Percentiles rank a stretch among this genome's conserved stretches.
Evolutionary conservation across 2,329 filamentous ascomycete species (phyloP).

Genomic region (Sporothrix phasma): DNA sequence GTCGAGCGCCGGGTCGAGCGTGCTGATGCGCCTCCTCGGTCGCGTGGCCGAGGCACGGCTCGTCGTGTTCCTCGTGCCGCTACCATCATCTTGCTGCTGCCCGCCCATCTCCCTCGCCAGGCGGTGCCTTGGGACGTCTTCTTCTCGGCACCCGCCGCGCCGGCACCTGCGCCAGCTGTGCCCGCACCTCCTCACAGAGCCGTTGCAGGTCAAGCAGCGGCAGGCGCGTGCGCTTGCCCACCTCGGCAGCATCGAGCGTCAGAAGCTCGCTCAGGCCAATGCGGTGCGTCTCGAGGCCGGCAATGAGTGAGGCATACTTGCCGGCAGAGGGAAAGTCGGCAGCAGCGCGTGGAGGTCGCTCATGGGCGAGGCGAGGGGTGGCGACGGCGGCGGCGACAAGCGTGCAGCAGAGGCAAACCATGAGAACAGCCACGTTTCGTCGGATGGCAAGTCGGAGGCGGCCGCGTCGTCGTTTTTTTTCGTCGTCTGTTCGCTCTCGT

Average conservation of each 20-base stretch:
- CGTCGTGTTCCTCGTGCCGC: no score
- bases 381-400: neutral
- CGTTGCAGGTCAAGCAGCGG: conserved; percentile 72
- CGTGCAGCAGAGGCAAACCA: neutral
- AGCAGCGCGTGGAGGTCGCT: conserved; percentile 77
- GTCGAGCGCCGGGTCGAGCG: conserved; percentile 66
- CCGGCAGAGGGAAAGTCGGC: conserved; percentile 58
- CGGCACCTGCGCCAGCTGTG: neutral
- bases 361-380: conserved; percentile 39
- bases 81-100: neutral
- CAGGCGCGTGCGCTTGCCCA: conserved; percentile 76
- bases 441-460: neutral
- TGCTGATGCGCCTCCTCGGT: conserved; percentile 62
- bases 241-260: conserved; percentile 68
- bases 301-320: conserved; percentile 63
- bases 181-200: conserved; percentile 36
- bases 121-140: neutral
- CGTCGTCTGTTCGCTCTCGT: no score
- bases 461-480: neutral
- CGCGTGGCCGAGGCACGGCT: neutral
- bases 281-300: conserved; percentile 65
- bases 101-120: conserved; percentile 16
- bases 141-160: neutral
- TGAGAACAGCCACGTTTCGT: neutral
- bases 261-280: conserved; percentile 78